Conservation (phyloP, 1,284 basidiomycete genomes). For the Fomes fomentarius region DNA sequence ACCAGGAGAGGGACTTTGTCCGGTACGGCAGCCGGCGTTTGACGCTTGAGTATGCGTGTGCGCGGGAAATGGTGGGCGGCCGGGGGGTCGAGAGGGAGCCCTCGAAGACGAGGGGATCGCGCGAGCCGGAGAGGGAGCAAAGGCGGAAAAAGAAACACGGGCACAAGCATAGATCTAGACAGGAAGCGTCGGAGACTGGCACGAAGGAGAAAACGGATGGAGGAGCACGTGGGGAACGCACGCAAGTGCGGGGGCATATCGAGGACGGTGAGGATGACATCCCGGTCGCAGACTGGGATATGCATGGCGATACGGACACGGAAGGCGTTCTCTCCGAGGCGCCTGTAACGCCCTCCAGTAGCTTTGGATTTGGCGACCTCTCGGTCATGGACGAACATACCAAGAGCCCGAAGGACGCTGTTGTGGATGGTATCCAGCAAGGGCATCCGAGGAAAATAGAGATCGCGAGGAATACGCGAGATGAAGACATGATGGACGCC, state of each 20-base stretch:
- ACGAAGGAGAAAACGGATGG: constrained; percentile 30
- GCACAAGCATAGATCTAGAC: background rate
- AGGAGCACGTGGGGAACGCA: constrained; percentile 5
- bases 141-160: constrained; percentile 27
- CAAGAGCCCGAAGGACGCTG: background rate
- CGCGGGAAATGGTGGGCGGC: constrained; percentile 47
- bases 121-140: background rate
- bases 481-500: constrained; percentile 67
- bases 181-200: constrained; percentile 12
- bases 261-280: constrained; percentile 29
- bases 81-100: background rate
- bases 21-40: constrained; percentile 46
- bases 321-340: constrained; percentile 40
- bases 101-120: background rate
- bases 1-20: constrained; percentile 43
- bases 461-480: constrained; percentile 38
- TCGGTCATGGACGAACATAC: constrained; percentile 19
- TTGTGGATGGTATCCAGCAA: background rate
- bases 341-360: constrained; percentile 42
- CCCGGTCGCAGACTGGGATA: constrained; percentile 26
- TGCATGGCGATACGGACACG: constrained; percentile 35
- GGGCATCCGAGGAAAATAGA: constrained; percentile 4
- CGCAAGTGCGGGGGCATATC: too few species aligned
- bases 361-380: constrained; percentile 24
- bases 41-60: constrained; percentile 77